phyloP scores from a whole-genome alignment of 805 yeast species.

The Schizosaccharomyces octosporus region DNA sequence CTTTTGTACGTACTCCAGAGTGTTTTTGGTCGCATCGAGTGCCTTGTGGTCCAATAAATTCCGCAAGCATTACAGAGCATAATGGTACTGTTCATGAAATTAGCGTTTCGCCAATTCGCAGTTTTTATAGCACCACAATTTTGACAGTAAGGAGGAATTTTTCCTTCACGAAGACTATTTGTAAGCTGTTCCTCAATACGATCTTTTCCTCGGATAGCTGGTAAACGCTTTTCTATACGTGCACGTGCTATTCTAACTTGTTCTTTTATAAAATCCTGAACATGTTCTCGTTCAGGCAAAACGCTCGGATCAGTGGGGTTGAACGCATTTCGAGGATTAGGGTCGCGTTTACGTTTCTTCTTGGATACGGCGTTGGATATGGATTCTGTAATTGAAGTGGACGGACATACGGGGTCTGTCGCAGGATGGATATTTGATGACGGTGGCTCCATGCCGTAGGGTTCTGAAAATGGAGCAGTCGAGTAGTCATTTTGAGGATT shows the following conservation, averaged over 20 bases:
- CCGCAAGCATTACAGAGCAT: conserved; percentile 12
- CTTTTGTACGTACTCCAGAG: conserved; percentile 6
- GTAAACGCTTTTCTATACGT: neutral
- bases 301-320: neutral
- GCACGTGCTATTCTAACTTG: neutral
- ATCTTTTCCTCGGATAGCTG: neutral
- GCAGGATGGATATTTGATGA: neutral
- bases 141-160: neutral
- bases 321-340: neutral
- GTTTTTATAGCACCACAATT: conserved; percentile 1
- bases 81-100: neutral
- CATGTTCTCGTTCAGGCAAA: neutral
- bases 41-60: conserved; percentile 9
- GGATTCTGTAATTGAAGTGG: neutral
- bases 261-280: neutral
- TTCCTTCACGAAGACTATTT: neutral
- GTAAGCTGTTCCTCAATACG: neutral
- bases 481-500: neutral
- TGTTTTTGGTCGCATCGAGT: conserved; percentile 9
- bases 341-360: neutral
- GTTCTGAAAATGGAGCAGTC: neutral
- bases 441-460: neutral
- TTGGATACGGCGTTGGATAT: neutral
- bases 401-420: neutral
- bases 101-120: neutral